Evolutionary conservation across 805 yeast genomes (phyloP).

Genomic region (Starmerella roubikii): DNA sequence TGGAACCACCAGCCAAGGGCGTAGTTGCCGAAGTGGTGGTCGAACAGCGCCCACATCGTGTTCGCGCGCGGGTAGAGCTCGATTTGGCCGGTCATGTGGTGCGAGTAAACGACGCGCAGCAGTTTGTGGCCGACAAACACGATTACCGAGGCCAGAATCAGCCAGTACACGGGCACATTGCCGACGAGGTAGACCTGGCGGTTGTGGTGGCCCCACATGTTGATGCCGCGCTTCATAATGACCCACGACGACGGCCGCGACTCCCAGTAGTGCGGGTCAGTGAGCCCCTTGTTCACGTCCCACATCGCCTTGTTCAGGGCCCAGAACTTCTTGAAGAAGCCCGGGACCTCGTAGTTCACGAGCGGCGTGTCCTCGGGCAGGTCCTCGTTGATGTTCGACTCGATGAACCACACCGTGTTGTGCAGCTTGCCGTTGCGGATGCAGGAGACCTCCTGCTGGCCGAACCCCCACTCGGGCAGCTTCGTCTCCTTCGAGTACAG

Average conservation of each 20-base stretch:
- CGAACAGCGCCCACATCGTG: conserved; percentile 25
- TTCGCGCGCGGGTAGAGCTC: conserved; percentile 5
- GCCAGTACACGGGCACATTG: conserved; percentile 45
- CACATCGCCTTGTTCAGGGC: conserved; percentile 49
- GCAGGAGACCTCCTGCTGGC: conserved; percentile 82
- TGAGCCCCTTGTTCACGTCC: conserved; percentile 34
- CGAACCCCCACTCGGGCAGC: conserved; percentile 74
- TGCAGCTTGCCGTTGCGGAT: conserved; percentile 55
- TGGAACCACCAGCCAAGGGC: conserved; percentile 47
- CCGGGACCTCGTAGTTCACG: conserved; percentile 26
- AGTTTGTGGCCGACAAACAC: conserved; percentile 21
- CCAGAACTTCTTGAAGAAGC: conserved; percentile 38
- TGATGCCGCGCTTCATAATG: conserved; percentile 42
- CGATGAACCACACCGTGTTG: conserved; percentile 64
- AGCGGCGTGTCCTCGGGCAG: conserved; percentile 27
- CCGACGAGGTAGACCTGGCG: conserved; percentile 47
- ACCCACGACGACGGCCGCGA: conserved; percentile 58
- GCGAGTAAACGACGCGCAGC: conserved; percentile 28
- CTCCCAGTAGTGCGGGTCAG: conserved; percentile 37
- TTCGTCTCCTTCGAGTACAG: conserved; percentile 53
- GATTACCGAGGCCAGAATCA: conserved; percentile 28
- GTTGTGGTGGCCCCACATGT: conserved; percentile 37
- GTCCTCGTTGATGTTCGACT: conserved; percentile 45
- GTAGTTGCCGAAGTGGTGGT: conserved; percentile 31
- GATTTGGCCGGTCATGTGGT: conserved; percentile 21